Evolutionary conservation across 805 yeast species (phyloP).

Genomic region (Starmerella stellata): DNA sequence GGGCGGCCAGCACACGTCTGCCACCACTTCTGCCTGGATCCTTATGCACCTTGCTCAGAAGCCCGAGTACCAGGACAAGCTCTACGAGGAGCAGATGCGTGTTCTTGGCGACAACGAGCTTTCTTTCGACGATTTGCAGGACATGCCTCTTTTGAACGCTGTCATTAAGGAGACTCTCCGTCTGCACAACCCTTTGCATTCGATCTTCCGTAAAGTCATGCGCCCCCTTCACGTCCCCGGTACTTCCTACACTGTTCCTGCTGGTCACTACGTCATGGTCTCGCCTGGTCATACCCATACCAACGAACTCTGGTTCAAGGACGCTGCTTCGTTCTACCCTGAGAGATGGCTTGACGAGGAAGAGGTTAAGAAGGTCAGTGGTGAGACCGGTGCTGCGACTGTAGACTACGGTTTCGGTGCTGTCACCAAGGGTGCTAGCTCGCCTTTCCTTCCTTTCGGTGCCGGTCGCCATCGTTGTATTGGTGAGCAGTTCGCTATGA

Average conservation of each 20-base stretch:
- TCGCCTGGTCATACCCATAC: conserved; percentile 85
- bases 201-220: conserved; percentile 80
- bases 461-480: conserved; percentile 99
- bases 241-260: conserved; percentile 65
- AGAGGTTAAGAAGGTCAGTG: conserved; percentile 15
- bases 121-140: conserved; percentile 64
- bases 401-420: conserved; percentile 96
- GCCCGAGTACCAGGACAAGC: conserved; percentile 68
- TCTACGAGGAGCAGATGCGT: conserved; percentile 52
- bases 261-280: conserved; percentile 74
- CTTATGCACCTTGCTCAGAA: conserved; percentile 75
- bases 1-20: conserved; percentile 99
- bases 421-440: conserved; percentile 84
- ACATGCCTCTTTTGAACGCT: conserved; percentile 66
- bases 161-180: conserved; percentile 84
- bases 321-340: conserved; percentile 56
- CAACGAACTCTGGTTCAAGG: conserved; percentile 60
- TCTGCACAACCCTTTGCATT: conserved; percentile 91
- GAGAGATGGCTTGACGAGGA: conserved; percentile 51
- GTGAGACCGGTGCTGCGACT: conserved; percentile 21
- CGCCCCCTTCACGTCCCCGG: conserved; percentile 64
- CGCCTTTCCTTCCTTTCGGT: conserved; percentile 94
- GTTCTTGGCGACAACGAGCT: conserved; percentile 36
- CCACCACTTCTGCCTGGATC: conserved; percentile 91
- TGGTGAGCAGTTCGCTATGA: conserved; percentile 95